Percentiles rank a stretch among this genome's conserved stretches.
Conservation (phyloP, 176 grass and related monocot species). For the Zea mays region DNA sequence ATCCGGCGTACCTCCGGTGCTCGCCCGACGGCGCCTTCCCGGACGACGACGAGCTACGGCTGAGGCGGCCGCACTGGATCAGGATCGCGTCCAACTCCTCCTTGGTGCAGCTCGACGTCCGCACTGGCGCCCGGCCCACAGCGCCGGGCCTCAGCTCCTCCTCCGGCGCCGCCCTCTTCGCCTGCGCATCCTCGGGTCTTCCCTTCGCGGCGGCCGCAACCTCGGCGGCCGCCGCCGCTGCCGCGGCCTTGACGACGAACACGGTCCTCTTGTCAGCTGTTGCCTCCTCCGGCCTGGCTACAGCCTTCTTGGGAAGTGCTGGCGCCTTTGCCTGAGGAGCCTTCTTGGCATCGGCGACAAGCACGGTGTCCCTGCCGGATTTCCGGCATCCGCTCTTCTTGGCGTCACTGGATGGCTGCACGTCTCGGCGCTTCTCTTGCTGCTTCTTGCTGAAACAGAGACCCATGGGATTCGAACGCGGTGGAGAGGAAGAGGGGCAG, state of each 20-base stretch:
- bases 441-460: conserved; percentile 95
- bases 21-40: conserved; percentile 55
- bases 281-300: conserved; percentile 39
- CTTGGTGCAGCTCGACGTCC: conserved; percentile 84
- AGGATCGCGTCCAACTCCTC: conserved; percentile 92
- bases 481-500: neutral
- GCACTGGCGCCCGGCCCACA: conserved; percentile 42
- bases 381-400: conserved; percentile 11
- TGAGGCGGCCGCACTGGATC: conserved; percentile 94
- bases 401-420: neutral
- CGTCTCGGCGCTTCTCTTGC: conserved; percentile 27
- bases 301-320: conserved; percentile 24
- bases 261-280: conserved; percentile 64
- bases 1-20: conserved; percentile 63
- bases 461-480: conserved; percentile 51
- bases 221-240: conserved; percentile 36
- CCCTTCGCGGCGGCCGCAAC: neutral
- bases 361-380: neutral
- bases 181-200: neutral
- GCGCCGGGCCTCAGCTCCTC: conserved; percentile 40
- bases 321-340: conserved; percentile 11
- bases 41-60: conserved; percentile 78
- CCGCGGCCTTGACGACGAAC: conserved; percentile 63
- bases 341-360: conserved; percentile 25
- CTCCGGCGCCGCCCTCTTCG: neutral